Conservation (phyloP, 129 eudicot genomes). For the Helichrysum umbraculigerum region DNA sequence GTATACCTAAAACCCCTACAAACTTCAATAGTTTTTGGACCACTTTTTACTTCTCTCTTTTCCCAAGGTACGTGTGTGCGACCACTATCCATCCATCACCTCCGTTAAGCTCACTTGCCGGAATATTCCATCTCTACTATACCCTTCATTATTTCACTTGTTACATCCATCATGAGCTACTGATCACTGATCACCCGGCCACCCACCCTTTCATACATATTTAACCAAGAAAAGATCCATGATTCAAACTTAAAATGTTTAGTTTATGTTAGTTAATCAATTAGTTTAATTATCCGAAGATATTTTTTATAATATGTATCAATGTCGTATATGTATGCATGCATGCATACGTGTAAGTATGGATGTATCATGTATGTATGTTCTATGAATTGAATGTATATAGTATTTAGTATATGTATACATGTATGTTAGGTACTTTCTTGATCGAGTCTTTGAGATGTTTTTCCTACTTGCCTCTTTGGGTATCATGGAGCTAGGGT, state of each 20-base stretch:
- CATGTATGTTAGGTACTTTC: not conserved
- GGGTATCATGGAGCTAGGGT: slow-evolving; percentile 2
- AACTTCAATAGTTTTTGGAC: slow-evolving; percentile 30
- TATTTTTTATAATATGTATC: too few species aligned
- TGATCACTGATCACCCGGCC: slow-evolving; percentile 21
- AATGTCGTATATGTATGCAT: not conserved
- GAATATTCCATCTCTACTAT: slow-evolving; percentile 21
- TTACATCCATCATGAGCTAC: not conserved
- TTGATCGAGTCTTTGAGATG: not conserved
- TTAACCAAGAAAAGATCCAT: not conserved
- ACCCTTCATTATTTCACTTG: slow-evolving; percentile 9
- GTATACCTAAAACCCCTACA: slow-evolving; percentile 41
- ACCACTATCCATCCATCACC: slow-evolving; percentile 36
- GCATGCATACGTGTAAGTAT: not conserved
- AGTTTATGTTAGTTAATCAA: not conserved
- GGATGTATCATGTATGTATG: not conserved
- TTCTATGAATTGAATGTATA: not conserved
- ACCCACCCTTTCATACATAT: not conserved
- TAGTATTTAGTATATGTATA: not conserved
- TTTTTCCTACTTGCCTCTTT: not conserved
- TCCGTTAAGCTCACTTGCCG: slow-evolving; percentile 28
- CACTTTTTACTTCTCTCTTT: slow-evolving; percentile 33
- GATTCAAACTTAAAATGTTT: not conserved
- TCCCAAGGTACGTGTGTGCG: slow-evolving; percentile 22
- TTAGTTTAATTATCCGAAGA: too few species aligned